Percentiles rank a stretch among this genome's conserved stretches.
phyloP scores from a whole-genome alignment of 2,329 filamentous ascomycete species.

The Torrubiella hemipterigena region DNA sequence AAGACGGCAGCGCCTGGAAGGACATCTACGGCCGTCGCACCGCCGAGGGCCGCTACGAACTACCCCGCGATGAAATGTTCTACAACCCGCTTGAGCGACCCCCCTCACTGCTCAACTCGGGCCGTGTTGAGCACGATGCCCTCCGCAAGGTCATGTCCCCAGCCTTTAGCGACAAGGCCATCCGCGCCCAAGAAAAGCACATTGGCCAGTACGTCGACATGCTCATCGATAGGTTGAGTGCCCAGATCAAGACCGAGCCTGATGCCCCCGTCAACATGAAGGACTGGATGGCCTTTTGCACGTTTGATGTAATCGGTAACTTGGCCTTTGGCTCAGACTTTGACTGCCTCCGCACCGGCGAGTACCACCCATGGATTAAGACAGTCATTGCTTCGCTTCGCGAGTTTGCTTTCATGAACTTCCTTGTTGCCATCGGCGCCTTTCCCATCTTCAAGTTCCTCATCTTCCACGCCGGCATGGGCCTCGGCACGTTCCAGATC shows the following conservation, averaged over 20 bases:
- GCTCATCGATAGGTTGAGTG: constrained; percentile 7
- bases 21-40: constrained; percentile 20
- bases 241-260: constrained; percentile 5
- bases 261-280: background rate
- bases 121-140: constrained; percentile 7
- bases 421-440: background rate
- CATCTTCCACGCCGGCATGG: background rate
- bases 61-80: background rate
- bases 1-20: constrained; percentile 18
- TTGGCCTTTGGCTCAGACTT: constrained; percentile 29
- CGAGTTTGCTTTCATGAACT: background rate
- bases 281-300: constrained; percentile 4
- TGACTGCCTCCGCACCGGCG: constrained; percentile 13
- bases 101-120: constrained; percentile 6
- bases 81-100: constrained; percentile 1
- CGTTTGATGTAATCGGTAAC: constrained; percentile 22
- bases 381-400: background rate
- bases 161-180: constrained; percentile 12
- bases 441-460: background rate
- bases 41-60: background rate
- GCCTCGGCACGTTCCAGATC: background rate
- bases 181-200: constrained; percentile 14
- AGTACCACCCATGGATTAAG: constrained; percentile 4
- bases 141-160: constrained; percentile 10
- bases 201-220: constrained; percentile 11